A percentile compares a stretch with the other conserved stretches of the same genome.
phyloP scores from a whole-genome alignment of 2,329 filamentous ascomycete genomes.

The Sporothrix brunneoviolacea region DNA sequence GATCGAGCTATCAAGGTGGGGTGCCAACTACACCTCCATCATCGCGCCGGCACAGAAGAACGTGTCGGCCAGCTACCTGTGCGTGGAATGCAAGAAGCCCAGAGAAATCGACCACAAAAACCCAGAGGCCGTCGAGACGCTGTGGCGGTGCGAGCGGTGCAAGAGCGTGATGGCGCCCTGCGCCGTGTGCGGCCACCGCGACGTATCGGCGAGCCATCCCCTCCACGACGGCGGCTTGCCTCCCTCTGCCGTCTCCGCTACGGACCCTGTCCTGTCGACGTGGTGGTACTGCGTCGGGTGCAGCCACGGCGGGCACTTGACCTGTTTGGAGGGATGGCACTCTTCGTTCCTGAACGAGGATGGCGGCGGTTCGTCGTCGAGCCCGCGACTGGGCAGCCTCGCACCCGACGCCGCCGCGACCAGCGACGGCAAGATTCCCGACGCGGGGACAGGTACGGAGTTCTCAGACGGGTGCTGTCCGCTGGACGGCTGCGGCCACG shows the following conservation, averaged over 20 bases:
- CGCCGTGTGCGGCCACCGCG: slow-evolving; percentile 51
- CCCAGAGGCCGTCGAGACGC: slow-evolving; percentile 11
- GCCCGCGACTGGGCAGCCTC: slow-evolving; percentile 23
- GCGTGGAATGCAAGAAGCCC: slow-evolving; percentile 50
- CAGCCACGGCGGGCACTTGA: slow-evolving; percentile 55
- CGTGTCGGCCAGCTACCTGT: slow-evolving; percentile 48
- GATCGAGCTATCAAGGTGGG: slow-evolving; percentile 43
- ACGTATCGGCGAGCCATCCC: slow-evolving; percentile 26
- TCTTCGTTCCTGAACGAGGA: not conserved
- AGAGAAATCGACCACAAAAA: slow-evolving; percentile 42
- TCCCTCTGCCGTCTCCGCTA: not conserved
- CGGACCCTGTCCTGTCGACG: slow-evolving; percentile 31
- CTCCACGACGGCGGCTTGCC: not conserved
- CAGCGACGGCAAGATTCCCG: slow-evolving; percentile 6
- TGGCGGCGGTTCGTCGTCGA: too few relatives aligned
- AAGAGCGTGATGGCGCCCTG: slow-evolving; percentile 47
- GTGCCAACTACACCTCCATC: slow-evolving; percentile 38
- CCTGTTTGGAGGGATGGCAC: slow-evolving; percentile 56
- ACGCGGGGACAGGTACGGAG: slow-evolving; percentile 22
- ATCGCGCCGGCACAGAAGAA: slow-evolving; percentile 49
- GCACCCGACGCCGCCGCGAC: slow-evolving; percentile 20
- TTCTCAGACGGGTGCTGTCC: slow-evolving; percentile 54
- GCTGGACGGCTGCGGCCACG: slow-evolving; percentile 58
- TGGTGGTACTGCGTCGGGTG: slow-evolving; percentile 62
- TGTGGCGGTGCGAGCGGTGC: slow-evolving; percentile 57